Evolutionary conservation across 441 rosid species (phyloP).

Genomic region (Viola pubescens): DNA sequence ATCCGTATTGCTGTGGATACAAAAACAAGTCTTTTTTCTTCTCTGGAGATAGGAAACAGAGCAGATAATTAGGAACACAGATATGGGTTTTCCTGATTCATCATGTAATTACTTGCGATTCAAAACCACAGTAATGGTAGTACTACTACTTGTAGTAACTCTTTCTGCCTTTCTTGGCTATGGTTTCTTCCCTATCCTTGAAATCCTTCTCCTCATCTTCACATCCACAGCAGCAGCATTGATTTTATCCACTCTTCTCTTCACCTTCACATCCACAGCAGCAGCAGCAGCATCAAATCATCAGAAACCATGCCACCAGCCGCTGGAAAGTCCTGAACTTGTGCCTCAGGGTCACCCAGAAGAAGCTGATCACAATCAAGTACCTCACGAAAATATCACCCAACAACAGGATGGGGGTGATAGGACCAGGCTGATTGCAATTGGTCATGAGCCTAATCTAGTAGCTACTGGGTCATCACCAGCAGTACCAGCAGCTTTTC

Average conservation of each 20-base stretch:
- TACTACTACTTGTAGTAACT: too few relatives aligned
- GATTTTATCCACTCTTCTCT: constrained; percentile 33
- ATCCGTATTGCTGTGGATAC: too few relatives aligned
- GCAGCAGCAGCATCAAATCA: constrained; percentile 6
- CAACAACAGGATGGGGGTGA: constrained; percentile 7
- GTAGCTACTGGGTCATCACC: too few relatives aligned
- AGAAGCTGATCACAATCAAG: neutral
- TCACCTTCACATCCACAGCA: constrained; percentile 30
- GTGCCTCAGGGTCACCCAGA: constrained; percentile 7
- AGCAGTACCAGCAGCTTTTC: constrained; percentile 10
- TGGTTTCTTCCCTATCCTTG: constrained; percentile 29
- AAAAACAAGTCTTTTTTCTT: too few relatives aligned
- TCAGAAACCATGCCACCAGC: constrained; percentile 2
- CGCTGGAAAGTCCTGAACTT: neutral
- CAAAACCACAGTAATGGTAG: neutral
- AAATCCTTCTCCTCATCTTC: constrained; percentile 30
- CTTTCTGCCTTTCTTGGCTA: constrained; percentile 31
- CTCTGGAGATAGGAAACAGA: too few relatives aligned
- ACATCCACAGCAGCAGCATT: constrained; percentile 30
- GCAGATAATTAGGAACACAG: too few relatives aligned
- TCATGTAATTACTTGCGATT: neutral
- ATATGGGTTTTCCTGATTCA: neutral
- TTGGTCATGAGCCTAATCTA: neutral
- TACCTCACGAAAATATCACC: constrained; percentile 7
- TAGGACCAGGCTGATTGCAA: neutral